phyloP scores from a whole-genome alignment of 2,329 filamentous ascomycete species.

The Metarhizium sp. region DNA sequence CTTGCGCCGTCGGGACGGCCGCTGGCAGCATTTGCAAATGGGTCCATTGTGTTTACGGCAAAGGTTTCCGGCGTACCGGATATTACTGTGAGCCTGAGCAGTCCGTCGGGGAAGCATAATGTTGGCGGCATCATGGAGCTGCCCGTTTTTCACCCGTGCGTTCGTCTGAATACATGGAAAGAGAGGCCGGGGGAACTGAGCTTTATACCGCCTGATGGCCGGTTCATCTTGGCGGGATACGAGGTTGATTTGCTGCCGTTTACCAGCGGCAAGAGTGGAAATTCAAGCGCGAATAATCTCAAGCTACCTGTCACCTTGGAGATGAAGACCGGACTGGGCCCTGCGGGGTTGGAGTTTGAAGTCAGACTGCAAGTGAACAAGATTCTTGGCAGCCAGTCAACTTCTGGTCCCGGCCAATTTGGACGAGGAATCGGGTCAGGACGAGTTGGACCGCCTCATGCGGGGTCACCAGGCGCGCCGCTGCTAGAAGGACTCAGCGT shows the following conservation, averaged over 20 bases:
- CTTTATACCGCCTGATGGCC: slow-evolving; percentile 89
- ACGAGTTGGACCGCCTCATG: slow-evolving; percentile 30
- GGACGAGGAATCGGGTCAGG: slow-evolving; percentile 33
- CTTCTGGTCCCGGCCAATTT: slow-evolving; percentile 26
- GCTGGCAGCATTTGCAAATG: slow-evolving; percentile 77
- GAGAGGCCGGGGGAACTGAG: slow-evolving; percentile 85
- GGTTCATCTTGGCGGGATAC: slow-evolving; percentile 88
- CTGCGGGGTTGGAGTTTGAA: slow-evolving; percentile 75
- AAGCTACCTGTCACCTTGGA: slow-evolving; percentile 77
- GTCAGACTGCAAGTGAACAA: slow-evolving; percentile 66
- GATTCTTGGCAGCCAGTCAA: slow-evolving; percentile 40
- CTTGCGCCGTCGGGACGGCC: slow-evolving; percentile 84
- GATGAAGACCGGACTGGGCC: slow-evolving; percentile 70
- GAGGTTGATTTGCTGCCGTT: slow-evolving; percentile 83
- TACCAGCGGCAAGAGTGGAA: slow-evolving; percentile 46
- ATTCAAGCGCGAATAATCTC: slow-evolving; percentile 50
- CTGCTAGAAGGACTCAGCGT: slow-evolving; percentile 69
- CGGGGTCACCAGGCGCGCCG: slow-evolving; percentile 48
- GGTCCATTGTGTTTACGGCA: slow-evolving; percentile 87
- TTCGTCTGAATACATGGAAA: slow-evolving; percentile 81
- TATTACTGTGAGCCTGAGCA: slow-evolving; percentile 69
- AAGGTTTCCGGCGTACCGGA: slow-evolving; percentile 95
- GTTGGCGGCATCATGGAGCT: slow-evolving; percentile 69
- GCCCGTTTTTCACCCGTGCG: slow-evolving; percentile 93
- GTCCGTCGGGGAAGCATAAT: slow-evolving; percentile 71